Conservation (phyloP, 2,329 filamentous ascomycete species). For the Phaeosphaeriaceae sp. region DNA sequence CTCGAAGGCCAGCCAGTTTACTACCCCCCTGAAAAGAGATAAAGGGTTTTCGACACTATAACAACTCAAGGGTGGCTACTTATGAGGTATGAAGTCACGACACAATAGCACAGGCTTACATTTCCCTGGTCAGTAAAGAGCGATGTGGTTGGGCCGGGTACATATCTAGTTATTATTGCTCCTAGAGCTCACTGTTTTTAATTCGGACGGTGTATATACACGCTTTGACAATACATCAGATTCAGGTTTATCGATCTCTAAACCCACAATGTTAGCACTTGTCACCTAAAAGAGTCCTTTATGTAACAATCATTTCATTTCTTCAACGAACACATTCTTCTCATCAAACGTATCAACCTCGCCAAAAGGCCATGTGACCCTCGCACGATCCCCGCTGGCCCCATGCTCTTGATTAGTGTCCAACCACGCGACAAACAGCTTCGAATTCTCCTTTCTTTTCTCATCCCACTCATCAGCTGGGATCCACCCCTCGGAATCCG, state of each 20-base stretch:
- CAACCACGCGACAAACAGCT: constrained; percentile 40
- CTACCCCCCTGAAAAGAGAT: constrained; percentile 44
- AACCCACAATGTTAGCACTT: no score
- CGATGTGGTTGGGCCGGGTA: neutral
- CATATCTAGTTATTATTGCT: no score
- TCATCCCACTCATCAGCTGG: constrained; percentile 41
- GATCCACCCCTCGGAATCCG: constrained; percentile 45
- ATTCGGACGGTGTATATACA: no score
- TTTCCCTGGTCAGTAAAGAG: neutral
- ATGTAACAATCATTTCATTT: no score
- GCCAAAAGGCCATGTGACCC: no score
- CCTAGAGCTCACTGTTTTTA: no score
- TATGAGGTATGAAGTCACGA: constrained; percentile 33
- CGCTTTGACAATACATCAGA: no score
- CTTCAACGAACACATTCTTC: no score
- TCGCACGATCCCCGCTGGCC: no score
- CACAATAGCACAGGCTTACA: neutral
- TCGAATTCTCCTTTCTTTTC: constrained; percentile 32
- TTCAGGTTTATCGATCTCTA: no score
- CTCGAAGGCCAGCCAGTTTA: constrained; percentile 44
- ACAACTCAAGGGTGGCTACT: neutral
- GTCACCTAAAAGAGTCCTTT: no score
- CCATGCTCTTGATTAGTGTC: constrained; percentile 1
- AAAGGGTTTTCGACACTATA: neutral
- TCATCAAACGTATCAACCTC: no score